Percentiles rank a stretch among this genome's conserved stretches.
Conservation (phyloP, 2,329 filamentous ascomycete species). For the Cladosporium phlei region DNA sequence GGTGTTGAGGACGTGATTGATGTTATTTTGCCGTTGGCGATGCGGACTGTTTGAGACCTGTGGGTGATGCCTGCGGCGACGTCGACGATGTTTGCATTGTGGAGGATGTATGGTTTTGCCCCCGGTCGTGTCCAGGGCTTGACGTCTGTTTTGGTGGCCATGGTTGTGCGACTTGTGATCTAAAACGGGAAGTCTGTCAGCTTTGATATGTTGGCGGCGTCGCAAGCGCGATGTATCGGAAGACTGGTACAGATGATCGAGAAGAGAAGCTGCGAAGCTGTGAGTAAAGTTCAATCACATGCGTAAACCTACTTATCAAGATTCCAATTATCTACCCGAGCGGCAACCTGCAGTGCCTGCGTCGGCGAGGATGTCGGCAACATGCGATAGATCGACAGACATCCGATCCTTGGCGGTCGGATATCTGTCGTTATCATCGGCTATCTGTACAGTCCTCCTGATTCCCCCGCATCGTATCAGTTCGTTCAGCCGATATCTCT, state of each 20-base stretch:
- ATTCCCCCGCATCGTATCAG: neutral
- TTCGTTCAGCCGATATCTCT: no score
- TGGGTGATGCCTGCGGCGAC: constrained; percentile 29
- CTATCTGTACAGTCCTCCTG: neutral
- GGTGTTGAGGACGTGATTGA: constrained; percentile 2
- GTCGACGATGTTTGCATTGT: constrained; percentile 45
- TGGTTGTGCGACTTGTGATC: neutral
- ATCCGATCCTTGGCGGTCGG: neutral
- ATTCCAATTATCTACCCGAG: neutral
- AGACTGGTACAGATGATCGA: no score
- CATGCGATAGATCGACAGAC: neutral
- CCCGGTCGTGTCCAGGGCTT: constrained; percentile 28
- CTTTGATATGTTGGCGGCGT: no score
- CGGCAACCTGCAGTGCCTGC: neutral
- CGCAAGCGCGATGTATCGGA: no score
- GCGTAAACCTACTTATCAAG: no score
- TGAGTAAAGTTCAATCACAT: no score
- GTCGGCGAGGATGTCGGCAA: neutral
- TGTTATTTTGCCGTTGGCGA: constrained; percentile 18
- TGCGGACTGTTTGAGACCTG: constrained; percentile 9
- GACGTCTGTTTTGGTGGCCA: constrained; percentile 14
- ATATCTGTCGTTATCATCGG: neutral
- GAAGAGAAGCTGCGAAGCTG: no score
- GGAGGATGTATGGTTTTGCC: constrained; percentile 32
- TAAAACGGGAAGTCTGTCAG: no score